These are phyloP conservation scores for Melaleuca alternifolia DNA, from an alignment of 345 rosid species.

Conservation along the genomic window DNA sequence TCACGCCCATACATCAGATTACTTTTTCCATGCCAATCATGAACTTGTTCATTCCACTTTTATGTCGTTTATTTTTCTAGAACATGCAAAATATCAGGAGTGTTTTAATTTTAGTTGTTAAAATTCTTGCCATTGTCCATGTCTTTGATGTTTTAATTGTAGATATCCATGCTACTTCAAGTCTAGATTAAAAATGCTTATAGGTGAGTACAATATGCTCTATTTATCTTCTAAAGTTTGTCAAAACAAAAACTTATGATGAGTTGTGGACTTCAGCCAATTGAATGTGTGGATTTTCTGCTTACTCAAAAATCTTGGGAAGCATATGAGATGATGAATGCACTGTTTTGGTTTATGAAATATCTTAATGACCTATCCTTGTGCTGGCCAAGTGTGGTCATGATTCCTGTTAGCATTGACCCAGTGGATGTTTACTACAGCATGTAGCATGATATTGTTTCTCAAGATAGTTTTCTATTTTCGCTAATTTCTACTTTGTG, in stretches of 20 bases:
- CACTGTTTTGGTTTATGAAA: not conserved
- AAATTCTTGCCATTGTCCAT: not conserved
- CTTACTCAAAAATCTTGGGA: not conserved
- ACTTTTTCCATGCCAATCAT: not conserved
- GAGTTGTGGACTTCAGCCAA: not conserved
- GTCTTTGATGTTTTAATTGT: not conserved
- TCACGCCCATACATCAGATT: not conserved
- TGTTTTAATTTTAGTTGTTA: not conserved
- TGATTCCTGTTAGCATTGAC: not conserved
- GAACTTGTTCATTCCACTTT: not conserved
- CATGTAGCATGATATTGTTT: not conserved
- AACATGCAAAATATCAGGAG: not conserved
- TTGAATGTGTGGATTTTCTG: not conserved
- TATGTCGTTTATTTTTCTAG: not conserved
- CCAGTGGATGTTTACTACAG: not conserved
- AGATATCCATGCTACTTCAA: not conserved
- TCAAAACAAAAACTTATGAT: not conserved
- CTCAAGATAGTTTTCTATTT: not conserved
- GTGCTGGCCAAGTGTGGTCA: not conserved
- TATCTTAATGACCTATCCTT: not conserved
- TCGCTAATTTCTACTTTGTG: not conserved
- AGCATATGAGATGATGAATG: not conserved
- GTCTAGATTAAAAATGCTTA: not conserved
- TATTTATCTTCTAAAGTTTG: not conserved
- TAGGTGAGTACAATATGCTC: not conserved